Conservation (phyloP, 495 filamentous ascomycete species). For the Niebla homalea region DNA sequence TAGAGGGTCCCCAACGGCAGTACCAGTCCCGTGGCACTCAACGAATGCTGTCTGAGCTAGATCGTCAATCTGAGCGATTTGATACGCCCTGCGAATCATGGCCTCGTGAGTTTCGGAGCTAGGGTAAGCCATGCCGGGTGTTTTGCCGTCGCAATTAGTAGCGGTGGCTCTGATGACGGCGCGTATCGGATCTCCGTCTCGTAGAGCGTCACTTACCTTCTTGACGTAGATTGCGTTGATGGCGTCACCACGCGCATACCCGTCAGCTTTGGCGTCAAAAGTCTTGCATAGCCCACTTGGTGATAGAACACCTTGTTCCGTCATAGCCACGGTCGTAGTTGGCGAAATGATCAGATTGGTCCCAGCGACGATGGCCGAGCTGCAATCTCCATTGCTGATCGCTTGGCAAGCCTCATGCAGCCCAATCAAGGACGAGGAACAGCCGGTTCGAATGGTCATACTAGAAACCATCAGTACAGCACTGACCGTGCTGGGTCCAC, state of each 20-base stretch:
- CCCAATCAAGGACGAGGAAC: slow-evolving; percentile 18
- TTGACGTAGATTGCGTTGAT: slow-evolving; percentile 47
- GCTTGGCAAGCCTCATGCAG: slow-evolving; percentile 26
- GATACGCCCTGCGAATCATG: slow-evolving; percentile 25
- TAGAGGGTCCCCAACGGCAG: slow-evolving; percentile 17
- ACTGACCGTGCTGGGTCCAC: not conserved
- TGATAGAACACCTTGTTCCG: slow-evolving; percentile 20
- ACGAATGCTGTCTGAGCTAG: slow-evolving; percentile 18
- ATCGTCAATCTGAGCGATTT: slow-evolving; percentile 17
- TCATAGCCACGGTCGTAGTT: slow-evolving; percentile 18
- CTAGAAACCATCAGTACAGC: slow-evolving; percentile 16
- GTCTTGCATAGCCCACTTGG: slow-evolving; percentile 33
- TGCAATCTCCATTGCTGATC: slow-evolving; percentile 26
- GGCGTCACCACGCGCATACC: slow-evolving; percentile 39
- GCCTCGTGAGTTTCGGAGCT: slow-evolving; percentile 18
- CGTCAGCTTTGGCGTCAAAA: slow-evolving; percentile 33
- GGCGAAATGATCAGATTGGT: slow-evolving; percentile 30
- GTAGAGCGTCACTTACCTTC: slow-evolving; percentile 39
- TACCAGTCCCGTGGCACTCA: slow-evolving; percentile 35
- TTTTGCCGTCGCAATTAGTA: slow-evolving; percentile 40
- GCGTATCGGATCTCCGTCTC: slow-evolving; percentile 44
- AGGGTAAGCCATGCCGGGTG: slow-evolving; percentile 15
- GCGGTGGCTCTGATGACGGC: slow-evolving; percentile 46
- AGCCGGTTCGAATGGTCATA: slow-evolving; percentile 21
- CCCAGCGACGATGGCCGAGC: slow-evolving; percentile 29